phyloP scores from a whole-genome alignment of 495 filamentous ascomycete species.

The Podospora appendiculata region DNA sequence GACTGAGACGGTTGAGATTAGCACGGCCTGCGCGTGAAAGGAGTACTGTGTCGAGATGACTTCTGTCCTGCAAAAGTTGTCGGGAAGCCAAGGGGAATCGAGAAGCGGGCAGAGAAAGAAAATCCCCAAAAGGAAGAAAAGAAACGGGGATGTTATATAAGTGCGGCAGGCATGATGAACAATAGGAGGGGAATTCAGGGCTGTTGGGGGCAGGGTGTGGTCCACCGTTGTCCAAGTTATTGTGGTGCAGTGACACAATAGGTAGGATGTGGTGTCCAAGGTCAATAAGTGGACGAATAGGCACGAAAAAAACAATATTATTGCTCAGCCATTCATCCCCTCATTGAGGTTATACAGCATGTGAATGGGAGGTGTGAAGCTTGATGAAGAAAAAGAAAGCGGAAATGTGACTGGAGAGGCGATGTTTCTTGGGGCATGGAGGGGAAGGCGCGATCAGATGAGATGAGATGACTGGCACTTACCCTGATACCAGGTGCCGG shows the following conservation, averaged over 20 bases:
- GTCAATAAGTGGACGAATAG: background rate
- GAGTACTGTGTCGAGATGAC: background rate
- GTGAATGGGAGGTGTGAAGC: background rate
- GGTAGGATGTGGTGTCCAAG: background rate
- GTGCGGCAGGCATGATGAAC: background rate
- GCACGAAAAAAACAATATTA: background rate
- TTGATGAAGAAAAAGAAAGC: background rate
- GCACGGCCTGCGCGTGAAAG: too few species aligned
- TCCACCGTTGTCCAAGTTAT: background rate
- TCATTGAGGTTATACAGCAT: background rate
- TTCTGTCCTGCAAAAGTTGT: too few species aligned
- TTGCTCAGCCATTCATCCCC: too few species aligned
- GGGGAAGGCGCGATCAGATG: background rate
- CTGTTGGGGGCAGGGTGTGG: background rate
- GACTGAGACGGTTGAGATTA: background rate
- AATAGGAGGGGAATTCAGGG: background rate
- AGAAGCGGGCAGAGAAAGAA: too few species aligned
- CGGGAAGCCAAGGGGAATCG: background rate
- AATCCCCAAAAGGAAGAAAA: background rate
- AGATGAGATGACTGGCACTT: background rate
- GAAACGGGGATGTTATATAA: background rate
- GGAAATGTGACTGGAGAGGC: background rate
- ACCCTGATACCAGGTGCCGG: slow-evolving; percentile 1
- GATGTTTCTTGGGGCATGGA: background rate
- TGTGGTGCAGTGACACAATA: background rate